Evolutionary conservation across 371 early-diverging fungal species (phyloP).

Genomic region (Syncephalastrum racemosum): DNA sequence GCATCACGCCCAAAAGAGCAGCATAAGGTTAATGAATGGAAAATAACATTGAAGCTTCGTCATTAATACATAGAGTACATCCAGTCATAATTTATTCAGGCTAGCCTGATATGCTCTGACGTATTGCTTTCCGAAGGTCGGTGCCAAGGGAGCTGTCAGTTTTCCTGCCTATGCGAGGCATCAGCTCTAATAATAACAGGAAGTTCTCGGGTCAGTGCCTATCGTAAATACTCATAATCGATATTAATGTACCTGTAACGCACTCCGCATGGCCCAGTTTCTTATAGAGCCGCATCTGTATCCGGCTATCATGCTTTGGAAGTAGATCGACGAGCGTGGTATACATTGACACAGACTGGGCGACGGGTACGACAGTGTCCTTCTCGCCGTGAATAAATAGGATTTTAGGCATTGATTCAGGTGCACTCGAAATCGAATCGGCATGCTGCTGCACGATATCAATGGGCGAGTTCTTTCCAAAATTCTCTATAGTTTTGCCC

Average conservation of each 20-base stretch:
- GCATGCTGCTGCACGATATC: slow-evolving; percentile 26
- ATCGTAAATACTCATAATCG: no score
- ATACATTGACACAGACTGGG: slow-evolving; percentile 45
- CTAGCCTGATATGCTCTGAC: no score
- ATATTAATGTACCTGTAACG: slow-evolving; percentile 30
- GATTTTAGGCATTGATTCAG: slow-evolving; percentile 37
- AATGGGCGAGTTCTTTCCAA: slow-evolving; percentile 37
- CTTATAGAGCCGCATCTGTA: slow-evolving; percentile 37
- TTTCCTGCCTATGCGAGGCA: no score
- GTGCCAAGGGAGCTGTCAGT: no score
- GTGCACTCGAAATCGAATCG: slow-evolving; percentile 29
- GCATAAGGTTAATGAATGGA: no score
- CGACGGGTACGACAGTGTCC: slow-evolving; percentile 38
- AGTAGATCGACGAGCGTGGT: slow-evolving; percentile 37
- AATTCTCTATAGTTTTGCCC: slow-evolving; percentile 43
- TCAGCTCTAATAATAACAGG: no score
- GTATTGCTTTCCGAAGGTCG: no score
- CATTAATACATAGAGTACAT: no score
- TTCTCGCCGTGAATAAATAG: slow-evolving; percentile 49
- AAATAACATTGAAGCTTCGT: no score
- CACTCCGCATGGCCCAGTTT: slow-evolving; percentile 44
- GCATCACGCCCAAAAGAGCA: no score
- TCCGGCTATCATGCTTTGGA: slow-evolving; percentile 35
- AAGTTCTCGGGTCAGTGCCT: no score
- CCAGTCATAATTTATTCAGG: no score